Evolutionary conservation across 176 grass and related monocot genomes (phyloP).

Genomic region (Oryza rufipogon): DNA sequence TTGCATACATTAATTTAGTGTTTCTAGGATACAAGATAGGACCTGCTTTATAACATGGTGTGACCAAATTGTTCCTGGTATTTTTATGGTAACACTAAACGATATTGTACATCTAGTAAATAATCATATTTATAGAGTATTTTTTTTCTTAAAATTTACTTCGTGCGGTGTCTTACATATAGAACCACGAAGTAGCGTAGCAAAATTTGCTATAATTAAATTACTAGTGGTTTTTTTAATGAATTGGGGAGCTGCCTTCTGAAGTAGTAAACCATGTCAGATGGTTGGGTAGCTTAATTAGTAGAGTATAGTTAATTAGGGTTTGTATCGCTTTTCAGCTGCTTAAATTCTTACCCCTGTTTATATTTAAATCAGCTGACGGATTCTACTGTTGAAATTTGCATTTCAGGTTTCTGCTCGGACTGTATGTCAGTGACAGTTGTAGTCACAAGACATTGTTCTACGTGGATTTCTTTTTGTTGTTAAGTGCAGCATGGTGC

Average conservation of each 20-base stretch:
- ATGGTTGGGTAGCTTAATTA: not conserved
- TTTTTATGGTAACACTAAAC: no score
- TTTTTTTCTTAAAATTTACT: no score
- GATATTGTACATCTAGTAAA: no score
- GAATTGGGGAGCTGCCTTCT: conserved; percentile 11
- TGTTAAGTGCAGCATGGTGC: not conserved
- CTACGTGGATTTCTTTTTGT: not conserved
- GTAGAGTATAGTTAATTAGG: not conserved
- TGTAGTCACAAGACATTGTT: not conserved
- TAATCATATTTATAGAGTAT: no score
- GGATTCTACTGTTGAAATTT: conserved; percentile 24
- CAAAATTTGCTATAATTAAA: no score
- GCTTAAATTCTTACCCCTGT: not conserved
- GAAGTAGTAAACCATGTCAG: not conserved
- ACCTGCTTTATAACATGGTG: no score
- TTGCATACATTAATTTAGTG: no score
- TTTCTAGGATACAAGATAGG: no score
- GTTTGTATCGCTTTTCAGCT: not conserved
- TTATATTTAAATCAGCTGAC: conserved; percentile 1
- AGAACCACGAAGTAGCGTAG: no score
- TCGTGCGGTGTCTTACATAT: no score
- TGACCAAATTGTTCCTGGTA: no score
- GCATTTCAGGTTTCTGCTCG: not conserved
- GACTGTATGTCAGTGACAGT: not conserved
- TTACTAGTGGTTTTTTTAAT: not conserved